Percentiles rank a stretch among this genome's conserved stretches.
phyloP scores from a whole-genome alignment of 1,139 yeast species.

The Yamadazyma spencermartinsiae region DNA sequence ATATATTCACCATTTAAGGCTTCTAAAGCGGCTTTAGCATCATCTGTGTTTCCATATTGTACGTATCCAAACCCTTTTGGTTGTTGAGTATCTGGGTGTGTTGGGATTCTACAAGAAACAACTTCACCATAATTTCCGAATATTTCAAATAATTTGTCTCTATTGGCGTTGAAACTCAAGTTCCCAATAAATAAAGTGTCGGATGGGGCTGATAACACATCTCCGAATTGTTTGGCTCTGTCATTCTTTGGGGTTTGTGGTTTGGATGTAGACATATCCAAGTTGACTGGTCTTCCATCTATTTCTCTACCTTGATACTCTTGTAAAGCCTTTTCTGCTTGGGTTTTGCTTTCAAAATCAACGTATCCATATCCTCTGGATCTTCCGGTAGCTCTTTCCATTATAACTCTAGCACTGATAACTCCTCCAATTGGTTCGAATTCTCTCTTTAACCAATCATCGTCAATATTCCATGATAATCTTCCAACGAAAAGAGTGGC shows the following conservation, averaged over 20 bases:
- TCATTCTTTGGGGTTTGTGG: constrained; percentile 60
- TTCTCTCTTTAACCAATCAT: constrained; percentile 86
- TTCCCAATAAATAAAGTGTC: constrained; percentile 96
- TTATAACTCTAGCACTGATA: constrained; percentile 83
- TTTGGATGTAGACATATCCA: constrained; percentile 86
- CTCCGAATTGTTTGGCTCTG: constrained; percentile 90
- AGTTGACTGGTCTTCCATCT: constrained; percentile 95
- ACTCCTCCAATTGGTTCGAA: constrained; percentile 85
- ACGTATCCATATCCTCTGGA: constrained; percentile 98
- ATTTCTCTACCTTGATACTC: constrained; percentile 91
- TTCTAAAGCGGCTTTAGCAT: constrained; percentile 86
- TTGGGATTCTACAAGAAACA: constrained; percentile 89
- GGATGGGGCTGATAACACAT: constrained; percentile 85
- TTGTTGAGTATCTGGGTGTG: constrained; percentile 98
- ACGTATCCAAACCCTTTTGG: constrained; percentile 99
- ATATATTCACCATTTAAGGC: constrained; percentile 86
- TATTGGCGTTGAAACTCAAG: constrained; percentile 84
- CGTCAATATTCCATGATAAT: constrained; percentile 96
- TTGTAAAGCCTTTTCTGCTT: constrained; percentile 85
- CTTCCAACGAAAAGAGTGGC: constrained; percentile 95
- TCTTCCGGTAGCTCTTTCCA: constrained; percentile 89
- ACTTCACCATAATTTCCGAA: constrained; percentile 81
- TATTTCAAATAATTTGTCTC: constrained; percentile 70
- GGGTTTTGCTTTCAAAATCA: constrained; percentile 75
- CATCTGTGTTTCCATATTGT: constrained; percentile 82